phyloP scores from a whole-genome alignment of 2,329 filamentous ascomycete genomes.

The Talaromyces sp. region DNA sequence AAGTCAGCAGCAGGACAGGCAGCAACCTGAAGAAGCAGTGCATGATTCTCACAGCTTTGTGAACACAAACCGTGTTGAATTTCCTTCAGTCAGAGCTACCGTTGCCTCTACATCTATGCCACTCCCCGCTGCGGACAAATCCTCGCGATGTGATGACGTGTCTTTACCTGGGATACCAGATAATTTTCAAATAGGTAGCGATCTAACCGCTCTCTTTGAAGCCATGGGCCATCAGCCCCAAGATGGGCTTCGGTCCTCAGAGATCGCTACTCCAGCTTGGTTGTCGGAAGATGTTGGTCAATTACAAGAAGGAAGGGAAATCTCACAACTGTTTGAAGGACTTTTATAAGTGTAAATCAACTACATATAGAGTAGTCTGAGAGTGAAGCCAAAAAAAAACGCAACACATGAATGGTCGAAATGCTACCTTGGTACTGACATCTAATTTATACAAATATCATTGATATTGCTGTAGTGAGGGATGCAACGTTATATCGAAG shows the following conservation, averaged over 20 bases:
- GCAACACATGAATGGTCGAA: background rate
- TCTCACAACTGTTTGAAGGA: background rate
- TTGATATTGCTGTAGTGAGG: background rate
- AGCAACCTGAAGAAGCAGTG: background rate
- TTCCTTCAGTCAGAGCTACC: background rate
- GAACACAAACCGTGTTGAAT: background rate
- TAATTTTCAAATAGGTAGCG: background rate
- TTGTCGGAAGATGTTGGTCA: background rate
- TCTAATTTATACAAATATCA: background rate
- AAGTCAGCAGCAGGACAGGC: background rate
- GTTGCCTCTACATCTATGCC: background rate
- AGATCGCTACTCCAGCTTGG: background rate
- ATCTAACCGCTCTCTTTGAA: background rate
- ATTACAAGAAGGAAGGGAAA: background rate
- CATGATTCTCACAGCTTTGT: background rate
- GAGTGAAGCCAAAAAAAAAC: background rate
- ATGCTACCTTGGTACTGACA: background rate
- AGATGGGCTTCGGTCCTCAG: background rate
- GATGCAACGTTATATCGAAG: background rate
- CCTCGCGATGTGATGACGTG: background rate
- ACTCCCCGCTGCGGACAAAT: background rate
- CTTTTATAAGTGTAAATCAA: background rate
- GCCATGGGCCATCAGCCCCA: background rate
- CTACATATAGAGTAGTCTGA: background rate
- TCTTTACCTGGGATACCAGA: background rate